Evolutionary conservation across 2,329 filamentous ascomycete genomes (phyloP).

Genomic region (Lachnellula suecica): DNA sequence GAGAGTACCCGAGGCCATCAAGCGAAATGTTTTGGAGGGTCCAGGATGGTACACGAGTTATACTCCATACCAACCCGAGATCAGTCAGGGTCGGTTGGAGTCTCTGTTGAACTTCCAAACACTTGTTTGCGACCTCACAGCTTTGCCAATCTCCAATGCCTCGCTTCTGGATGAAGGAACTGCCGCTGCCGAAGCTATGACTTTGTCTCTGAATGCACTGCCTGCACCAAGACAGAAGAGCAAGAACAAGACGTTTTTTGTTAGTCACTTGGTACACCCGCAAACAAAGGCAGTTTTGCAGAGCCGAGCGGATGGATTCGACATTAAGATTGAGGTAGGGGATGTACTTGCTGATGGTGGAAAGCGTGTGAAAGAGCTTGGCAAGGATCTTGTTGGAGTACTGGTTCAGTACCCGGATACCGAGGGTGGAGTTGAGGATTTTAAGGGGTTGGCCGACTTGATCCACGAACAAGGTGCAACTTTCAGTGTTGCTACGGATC

Average conservation of each 20-base stretch:
- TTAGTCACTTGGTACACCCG: conserved; percentile 79
- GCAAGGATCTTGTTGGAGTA: conserved; percentile 82
- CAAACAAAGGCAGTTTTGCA: conserved; percentile 83
- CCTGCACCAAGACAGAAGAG: conserved; percentile 71
- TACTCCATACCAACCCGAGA: conserved; percentile 95
- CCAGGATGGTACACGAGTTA: conserved; percentile 98
- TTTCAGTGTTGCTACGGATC: conserved; percentile 85
- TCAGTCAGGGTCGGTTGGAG: conserved; percentile 91
- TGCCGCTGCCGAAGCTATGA: conserved; percentile 94
- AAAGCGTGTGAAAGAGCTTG: conserved; percentile 68
- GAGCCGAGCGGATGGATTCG: conserved; percentile 88
- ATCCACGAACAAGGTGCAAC: conserved; percentile 78
- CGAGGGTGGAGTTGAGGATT: conserved; percentile 76
- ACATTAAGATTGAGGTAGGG: conserved; percentile 72
- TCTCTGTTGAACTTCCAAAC: conserved; percentile 96
- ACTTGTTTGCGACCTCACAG: conserved; percentile 84
- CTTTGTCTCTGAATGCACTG: conserved; percentile 78
- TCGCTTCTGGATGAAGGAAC: conserved; percentile 90
- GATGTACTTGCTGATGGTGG: conserved; percentile 68
- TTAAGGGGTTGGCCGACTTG: conserved; percentile 68
- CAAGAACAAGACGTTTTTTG: conserved; percentile 76
- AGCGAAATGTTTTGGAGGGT: conserved; percentile 88
- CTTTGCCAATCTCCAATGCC: conserved; percentile 83
- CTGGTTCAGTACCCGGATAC: conserved; percentile 96
- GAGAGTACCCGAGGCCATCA: conserved; percentile 85